Conservation (phyloP, 768 basidiomycete genomes). For the Russula sp. region DNA sequence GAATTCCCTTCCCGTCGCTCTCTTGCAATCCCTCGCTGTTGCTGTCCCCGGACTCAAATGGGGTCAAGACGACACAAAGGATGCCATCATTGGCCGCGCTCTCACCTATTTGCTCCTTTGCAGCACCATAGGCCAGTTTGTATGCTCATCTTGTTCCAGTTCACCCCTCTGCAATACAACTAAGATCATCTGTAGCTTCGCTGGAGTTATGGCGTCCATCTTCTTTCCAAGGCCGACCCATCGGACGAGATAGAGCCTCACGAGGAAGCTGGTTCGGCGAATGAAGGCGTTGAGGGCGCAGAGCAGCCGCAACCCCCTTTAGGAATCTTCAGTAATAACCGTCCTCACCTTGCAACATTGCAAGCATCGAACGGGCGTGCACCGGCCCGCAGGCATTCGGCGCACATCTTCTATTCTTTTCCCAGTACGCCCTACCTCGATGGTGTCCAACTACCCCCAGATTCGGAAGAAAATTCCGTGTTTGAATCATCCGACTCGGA, state of each 20-base stretch:
- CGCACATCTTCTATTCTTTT: conserved; percentile 52
- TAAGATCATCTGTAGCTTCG: conserved; percentile 48
- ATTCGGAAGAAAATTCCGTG: conserved; percentile 10
- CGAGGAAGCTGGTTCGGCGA: background rate
- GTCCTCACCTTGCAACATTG: background rate
- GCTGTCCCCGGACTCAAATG: conserved; percentile 80
- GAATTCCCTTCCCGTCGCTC: conserved; percentile 89
- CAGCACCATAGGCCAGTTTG: conserved; percentile 93
- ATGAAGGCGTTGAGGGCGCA: background rate
- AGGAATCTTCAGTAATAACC: background rate
- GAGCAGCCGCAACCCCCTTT: background rate
- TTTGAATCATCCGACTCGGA: conserved; percentile 22
- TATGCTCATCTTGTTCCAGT: conserved; percentile 31
- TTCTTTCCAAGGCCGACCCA: conserved; percentile 56
- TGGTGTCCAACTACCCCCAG: conserved; percentile 1
- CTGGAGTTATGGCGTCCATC: conserved; percentile 88
- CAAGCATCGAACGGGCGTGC: background rate
- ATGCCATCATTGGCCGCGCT: conserved; percentile 88
- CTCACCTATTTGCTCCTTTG: conserved; percentile 87
- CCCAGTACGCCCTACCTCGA: conserved; percentile 44
- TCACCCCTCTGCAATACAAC: background rate
- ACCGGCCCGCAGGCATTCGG: conserved; percentile 25
- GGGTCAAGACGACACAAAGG: conserved; percentile 69
- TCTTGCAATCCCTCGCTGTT: conserved; percentile 84
- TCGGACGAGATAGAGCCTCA: conserved; percentile 28